Conservation (phyloP, 1,284 basidiomycete genomes). For the Ustilago vetiveriae region DNA sequence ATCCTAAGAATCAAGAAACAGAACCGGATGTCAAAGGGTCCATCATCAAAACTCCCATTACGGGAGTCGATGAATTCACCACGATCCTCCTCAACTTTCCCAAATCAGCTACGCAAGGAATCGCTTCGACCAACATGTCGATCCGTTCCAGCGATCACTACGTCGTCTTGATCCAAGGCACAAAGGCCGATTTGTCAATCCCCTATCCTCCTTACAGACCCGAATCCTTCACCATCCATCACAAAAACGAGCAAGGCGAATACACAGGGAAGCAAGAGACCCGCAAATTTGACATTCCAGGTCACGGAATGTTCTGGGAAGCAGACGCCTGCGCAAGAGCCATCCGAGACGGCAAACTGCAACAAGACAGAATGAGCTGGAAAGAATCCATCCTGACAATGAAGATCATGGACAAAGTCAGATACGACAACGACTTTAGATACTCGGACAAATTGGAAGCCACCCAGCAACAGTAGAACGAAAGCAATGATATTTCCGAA, state of each 20-base stretch:
- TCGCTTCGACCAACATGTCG: conserved; percentile 42
- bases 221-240: conserved; percentile 39
- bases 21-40: conserved; percentile 70
- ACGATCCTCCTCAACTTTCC: conserved; percentile 79
- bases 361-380: conserved; percentile 79
- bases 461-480: neutral
- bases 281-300: conserved; percentile 73
- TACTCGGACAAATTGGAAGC: conserved; percentile 45
- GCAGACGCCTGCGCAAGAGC: conserved; percentile 86
- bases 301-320: conserved; percentile 68
- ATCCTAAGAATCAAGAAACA: conserved; percentile 71
- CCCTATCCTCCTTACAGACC: conserved; percentile 74
- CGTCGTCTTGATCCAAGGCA: conserved; percentile 48
- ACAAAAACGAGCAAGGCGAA: conserved; percentile 45
- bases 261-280: conserved; percentile 38
- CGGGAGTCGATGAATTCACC: conserved; percentile 81
- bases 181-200: conserved; percentile 71
- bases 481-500: no score
- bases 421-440: conserved; percentile 21
- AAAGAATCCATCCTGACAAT: conserved; percentile 37
- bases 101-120: conserved; percentile 63
- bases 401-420: conserved; percentile 56
- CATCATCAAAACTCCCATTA: conserved; percentile 79
- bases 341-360: conserved; percentile 77
- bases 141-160: conserved; percentile 15